These are phyloP conservation scores for Phytophthora tentaculata DNA, from an alignment of 352 stramenopile species.

Conservation along the genomic window DNA sequence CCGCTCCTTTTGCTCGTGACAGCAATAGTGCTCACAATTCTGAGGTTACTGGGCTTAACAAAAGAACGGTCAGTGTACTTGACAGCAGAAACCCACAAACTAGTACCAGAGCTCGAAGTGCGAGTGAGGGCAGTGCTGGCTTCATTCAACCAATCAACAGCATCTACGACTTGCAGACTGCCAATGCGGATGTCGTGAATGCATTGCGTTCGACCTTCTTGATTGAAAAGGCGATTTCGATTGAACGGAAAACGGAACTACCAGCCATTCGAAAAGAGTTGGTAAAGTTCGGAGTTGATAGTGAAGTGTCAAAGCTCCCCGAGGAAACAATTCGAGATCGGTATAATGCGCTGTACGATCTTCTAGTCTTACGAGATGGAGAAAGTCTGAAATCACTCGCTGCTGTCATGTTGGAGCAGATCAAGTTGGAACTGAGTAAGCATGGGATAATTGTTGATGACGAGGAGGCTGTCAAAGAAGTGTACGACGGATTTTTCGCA, in stretches of 20 bases:
- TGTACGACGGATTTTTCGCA: slow-evolving; percentile 71
- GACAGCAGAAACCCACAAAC: neutral
- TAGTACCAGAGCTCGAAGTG: slow-evolving; percentile 3
- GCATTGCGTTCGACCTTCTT: slow-evolving; percentile 65
- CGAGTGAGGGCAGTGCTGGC: slow-evolving; percentile 4
- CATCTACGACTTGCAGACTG: slow-evolving; percentile 63
- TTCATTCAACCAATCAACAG: slow-evolving; percentile 38
- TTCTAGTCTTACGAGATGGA: slow-evolving; percentile 72
- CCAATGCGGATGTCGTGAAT: slow-evolving; percentile 61
- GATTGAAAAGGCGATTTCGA: slow-evolving; percentile 75
- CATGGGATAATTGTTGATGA: slow-evolving; percentile 68
- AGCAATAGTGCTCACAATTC: slow-evolving; percentile 5
- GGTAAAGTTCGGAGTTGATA: slow-evolving; percentile 60
- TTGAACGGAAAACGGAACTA: slow-evolving; percentile 52
- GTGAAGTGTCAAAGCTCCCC: slow-evolving; percentile 19
- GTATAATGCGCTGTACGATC: slow-evolving; percentile 66
- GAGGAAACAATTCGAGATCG: slow-evolving; percentile 32
- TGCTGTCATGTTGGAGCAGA: slow-evolving; percentile 60
- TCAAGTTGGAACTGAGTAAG: slow-evolving; percentile 64
- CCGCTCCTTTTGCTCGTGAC: slow-evolving; percentile 6
- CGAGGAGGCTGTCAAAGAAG: slow-evolving; percentile 64
- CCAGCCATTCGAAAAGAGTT: slow-evolving; percentile 52
- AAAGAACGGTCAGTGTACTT: neutral
- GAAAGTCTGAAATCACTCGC: slow-evolving; percentile 71
- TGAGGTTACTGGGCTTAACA: neutral